Evolutionary conservation across 2,329 filamentous ascomycete genomes (phyloP).

Genomic region (Arthrobotrys entomopaga): DNA sequence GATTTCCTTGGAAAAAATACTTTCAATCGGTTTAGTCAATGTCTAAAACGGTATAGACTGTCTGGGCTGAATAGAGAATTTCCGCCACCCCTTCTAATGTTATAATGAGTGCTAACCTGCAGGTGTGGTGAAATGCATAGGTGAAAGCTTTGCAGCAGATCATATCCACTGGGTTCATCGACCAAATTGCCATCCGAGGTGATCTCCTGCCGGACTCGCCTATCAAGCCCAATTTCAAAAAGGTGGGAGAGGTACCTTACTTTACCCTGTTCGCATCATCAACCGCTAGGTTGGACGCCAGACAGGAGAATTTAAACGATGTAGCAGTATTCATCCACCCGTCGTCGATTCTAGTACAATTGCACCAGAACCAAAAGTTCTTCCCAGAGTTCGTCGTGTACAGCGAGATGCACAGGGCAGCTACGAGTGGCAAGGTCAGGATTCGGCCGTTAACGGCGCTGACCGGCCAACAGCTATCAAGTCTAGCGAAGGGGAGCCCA

Average conservation of each 20-base stretch:
- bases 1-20: neutral
- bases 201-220: constrained; percentile 82
- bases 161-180: constrained; percentile 89
- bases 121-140: constrained; percentile 45
- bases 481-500: constrained; percentile 84
- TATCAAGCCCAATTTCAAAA: constrained; percentile 60
- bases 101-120: constrained; percentile 33
- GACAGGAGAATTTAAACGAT: constrained; percentile 66
- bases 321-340: constrained; percentile 88
- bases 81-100: neutral
- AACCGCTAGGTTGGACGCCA: constrained; percentile 62
- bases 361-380: constrained; percentile 73
- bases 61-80: constrained; percentile 21
- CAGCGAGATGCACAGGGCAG: constrained; percentile 79
- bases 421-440: constrained; percentile 73
- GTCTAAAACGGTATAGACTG: constrained; percentile 32
- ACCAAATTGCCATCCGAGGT: constrained; percentile 90
- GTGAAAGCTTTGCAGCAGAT: constrained; percentile 88
- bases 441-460: constrained; percentile 89
- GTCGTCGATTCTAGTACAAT: constrained; percentile 75
- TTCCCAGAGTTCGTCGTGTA: constrained; percentile 91
- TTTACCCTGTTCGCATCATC: constrained; percentile 80
- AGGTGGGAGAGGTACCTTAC: constrained; percentile 85
- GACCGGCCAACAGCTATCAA: constrained; percentile 77
- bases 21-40: constrained; percentile 16